A percentile compares a stretch with the other conserved stretches of the same genome.
Evolutionary conservation across 176 grass and related monocot genomes (phyloP).

Genomic region (Rhynchospora breviuscula): DNA sequence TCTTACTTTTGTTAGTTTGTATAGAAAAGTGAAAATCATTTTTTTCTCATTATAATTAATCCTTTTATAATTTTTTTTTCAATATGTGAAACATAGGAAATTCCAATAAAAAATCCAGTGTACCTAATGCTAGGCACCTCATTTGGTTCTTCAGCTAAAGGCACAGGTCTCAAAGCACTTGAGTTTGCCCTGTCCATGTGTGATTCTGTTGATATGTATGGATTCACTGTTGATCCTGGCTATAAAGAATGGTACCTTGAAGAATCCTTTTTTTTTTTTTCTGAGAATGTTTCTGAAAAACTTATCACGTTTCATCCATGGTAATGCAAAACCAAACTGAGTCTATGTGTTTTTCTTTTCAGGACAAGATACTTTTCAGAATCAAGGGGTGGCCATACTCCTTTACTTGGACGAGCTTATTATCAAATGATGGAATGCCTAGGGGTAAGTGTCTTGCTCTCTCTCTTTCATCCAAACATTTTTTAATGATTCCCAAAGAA

Average conservation of each 20-base stretch:
- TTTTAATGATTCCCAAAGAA: not conserved
- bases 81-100: constrained; percentile 44
- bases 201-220: constrained; percentile 93
- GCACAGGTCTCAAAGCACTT: constrained; percentile 95
- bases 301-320: not conserved
- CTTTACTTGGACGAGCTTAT: constrained; percentile 88
- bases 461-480: not conserved
- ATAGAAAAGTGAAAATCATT: not conserved
- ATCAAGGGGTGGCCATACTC: constrained; percentile 88
- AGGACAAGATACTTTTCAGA: constrained; percentile 99
- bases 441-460: constrained; percentile 51
- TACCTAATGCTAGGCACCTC: constrained; percentile 92
- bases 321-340: constrained; percentile 8
- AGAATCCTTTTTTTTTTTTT: not conserved
- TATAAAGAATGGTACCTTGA: constrained; percentile 89
- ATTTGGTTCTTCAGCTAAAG: constrained; percentile 97
- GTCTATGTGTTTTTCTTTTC: constrained; percentile 26
- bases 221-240: constrained; percentile 95
- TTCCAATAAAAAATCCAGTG: constrained; percentile 79
- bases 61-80: constrained; percentile 6
- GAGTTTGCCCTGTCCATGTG: constrained; percentile 91
- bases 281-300: not conserved
- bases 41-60: constrained; percentile 6
- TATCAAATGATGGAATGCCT: constrained; percentile 99
- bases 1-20: not conserved